Evolutionary conservation across 2,329 filamentous ascomycete genomes (phyloP).

Genomic region (Colletotrichum tamarilloi): DNA sequence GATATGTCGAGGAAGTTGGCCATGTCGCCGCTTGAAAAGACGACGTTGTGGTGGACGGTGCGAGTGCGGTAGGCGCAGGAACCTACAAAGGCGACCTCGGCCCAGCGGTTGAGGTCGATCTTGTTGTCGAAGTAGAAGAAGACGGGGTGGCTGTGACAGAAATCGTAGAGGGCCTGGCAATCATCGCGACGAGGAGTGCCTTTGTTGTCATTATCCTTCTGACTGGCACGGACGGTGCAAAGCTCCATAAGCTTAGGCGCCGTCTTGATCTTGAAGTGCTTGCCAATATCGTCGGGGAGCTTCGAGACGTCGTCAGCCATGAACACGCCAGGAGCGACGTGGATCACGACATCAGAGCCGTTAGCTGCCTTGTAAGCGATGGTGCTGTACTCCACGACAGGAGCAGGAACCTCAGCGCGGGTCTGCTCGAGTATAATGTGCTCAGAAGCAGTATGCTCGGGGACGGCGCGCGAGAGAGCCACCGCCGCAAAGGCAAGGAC

Average conservation of each 20-base stretch:
- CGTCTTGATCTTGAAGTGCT: constrained; percentile 4
- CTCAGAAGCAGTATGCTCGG: neutral
- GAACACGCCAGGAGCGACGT: constrained; percentile 13
- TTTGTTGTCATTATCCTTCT: neutral
- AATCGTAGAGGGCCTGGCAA: constrained; percentile 26
- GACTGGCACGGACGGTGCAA: constrained; percentile 9
- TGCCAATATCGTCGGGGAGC: neutral
- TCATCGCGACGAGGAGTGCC: constrained; percentile 20
- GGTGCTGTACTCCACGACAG: neutral
- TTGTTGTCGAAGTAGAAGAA: constrained; percentile 16
- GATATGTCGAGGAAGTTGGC: constrained; percentile 11
- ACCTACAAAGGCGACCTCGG: constrained; percentile 22
- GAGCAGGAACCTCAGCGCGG: neutral
- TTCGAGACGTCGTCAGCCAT: neutral
- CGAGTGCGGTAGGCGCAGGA: constrained; percentile 19
- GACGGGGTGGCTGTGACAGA: neutral
- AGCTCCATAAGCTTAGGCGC: constrained; percentile 1
- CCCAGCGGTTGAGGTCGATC: constrained; percentile 8
- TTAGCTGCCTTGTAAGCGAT: constrained; percentile 26
- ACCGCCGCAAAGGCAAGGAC: neutral
- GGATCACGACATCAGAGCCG: constrained; percentile 9
- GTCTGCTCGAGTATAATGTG: neutral
- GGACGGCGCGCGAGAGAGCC: neutral
- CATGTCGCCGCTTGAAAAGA: constrained; percentile 21
- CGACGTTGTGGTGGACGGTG: constrained; percentile 4